Evolutionary conservation across 306 rosid species (phyloP).

Genomic region (Inga laurina): DNA sequence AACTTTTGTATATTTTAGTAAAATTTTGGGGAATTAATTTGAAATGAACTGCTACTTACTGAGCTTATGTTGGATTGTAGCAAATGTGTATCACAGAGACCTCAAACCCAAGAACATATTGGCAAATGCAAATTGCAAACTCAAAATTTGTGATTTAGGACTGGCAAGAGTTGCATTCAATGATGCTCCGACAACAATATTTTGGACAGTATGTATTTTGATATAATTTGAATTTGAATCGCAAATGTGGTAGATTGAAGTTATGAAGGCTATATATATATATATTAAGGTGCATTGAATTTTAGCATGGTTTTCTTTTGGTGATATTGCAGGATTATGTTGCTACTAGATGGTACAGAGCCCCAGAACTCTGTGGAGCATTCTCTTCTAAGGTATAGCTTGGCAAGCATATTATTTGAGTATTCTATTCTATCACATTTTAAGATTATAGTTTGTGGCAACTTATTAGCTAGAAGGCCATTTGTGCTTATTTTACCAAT

Average conservation of each 20-base stretch:
- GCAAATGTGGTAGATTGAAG: not conserved
- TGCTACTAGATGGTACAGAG: constrained; percentile 92
- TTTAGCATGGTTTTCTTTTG: constrained; percentile 20
- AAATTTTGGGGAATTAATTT: not conserved
- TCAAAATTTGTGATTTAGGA: constrained; percentile 90
- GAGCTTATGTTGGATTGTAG: constrained; percentile 50
- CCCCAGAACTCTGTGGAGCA: constrained; percentile 90
- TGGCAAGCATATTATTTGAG: constrained; percentile 12
- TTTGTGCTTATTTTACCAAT: constrained; percentile 12
- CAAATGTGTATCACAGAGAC: constrained; percentile 91
- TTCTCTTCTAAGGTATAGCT: constrained; percentile 67
- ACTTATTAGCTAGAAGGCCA: constrained; percentile 5
- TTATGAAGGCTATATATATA: not conserved
- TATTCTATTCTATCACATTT: not conserved
- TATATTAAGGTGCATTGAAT: not conserved
- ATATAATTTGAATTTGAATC: not conserved
- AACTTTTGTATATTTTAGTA: not conserved
- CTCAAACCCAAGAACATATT: constrained; percentile 87
- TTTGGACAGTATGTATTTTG: constrained; percentile 78
- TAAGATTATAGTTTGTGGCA: not conserved
- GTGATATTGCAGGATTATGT: constrained; percentile 69
- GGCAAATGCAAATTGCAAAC: constrained; percentile 92
- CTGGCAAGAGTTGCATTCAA: constrained; percentile 85
- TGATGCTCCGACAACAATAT: constrained; percentile 75
- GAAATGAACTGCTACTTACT: constrained; percentile 11